Evolutionary conservation across 1,139 yeast species (phyloP).

Genomic region (Zygoascus sp.): DNA sequence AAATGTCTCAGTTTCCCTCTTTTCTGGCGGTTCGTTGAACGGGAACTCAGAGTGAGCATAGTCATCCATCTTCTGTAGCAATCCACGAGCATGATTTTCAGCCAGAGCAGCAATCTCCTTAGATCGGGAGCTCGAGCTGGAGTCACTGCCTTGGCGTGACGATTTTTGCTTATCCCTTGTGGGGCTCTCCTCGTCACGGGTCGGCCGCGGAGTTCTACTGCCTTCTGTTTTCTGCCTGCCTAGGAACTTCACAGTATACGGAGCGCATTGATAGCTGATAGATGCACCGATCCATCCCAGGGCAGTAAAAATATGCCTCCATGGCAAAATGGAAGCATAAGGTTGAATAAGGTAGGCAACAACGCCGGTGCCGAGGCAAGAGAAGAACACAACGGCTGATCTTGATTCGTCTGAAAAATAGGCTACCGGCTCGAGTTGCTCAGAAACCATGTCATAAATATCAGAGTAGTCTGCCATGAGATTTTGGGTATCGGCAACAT

Average conservation of each 20-base stretch:
- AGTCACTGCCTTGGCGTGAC: not conserved
- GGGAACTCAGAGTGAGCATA: conserved; percentile 37
- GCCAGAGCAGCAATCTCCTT: not conserved
- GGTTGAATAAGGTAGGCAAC: conserved; percentile 34
- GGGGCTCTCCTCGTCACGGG: not conserved
- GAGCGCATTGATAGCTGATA: not conserved
- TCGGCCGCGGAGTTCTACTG: not conserved
- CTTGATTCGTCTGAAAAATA: conserved; percentile 62
- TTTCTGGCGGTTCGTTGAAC: conserved; percentile 31
- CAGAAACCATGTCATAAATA: conserved; percentile 54
- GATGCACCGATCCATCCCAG: conserved; percentile 46
- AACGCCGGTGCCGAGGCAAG: conserved; percentile 38
- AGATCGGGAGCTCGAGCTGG: not conserved
- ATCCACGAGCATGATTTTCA: not conserved
- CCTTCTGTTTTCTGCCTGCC: not conserved
- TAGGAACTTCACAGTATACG: not conserved
- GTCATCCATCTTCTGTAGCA: conserved; percentile 16
- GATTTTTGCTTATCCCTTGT: not conserved
- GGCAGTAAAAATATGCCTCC: conserved; percentile 35
- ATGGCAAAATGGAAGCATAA: conserved; percentile 37
- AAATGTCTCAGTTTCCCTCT: conserved; percentile 55
- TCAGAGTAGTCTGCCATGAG: conserved; percentile 66
- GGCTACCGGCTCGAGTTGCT: conserved; percentile 52
- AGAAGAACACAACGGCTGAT: conserved; percentile 39
- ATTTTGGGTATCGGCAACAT: conserved; percentile 80